Base-by-base conservation (phyloP, 805 yeast species). In the Osmozyma mogii region DNA sequence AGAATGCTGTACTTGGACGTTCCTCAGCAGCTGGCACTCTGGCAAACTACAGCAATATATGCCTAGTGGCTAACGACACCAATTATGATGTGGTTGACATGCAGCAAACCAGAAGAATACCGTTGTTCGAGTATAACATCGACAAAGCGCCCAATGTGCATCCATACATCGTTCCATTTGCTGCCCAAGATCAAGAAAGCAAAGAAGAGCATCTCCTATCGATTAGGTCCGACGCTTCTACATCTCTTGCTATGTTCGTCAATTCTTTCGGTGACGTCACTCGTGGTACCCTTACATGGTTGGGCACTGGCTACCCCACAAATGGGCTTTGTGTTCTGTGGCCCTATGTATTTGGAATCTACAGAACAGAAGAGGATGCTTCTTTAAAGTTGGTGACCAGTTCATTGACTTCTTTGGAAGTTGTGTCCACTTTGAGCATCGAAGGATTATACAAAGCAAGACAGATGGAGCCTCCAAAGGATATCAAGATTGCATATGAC, bases 221-320 rank as follows among this genome's bases (percentile, higher is more conserved):
- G 2, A 52, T 61, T 12, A 43, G 49, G 30, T 47, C 66, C 1
- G 67, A 56, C 22, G 40, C 44, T 5, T 22, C 37, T 5, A 51
- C 58, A 1, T 52, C 67, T 1, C 53, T 62, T 38, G 62, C 62
- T 6, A 61, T 62, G 68, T 59, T 64, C 33, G 50, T 59, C 15
- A 52, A 61, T 31, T 41, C 55, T 0, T 26, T 37, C 10, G 69
- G 68, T 1, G 65, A 62, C 31, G 66, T 56, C 3, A 59, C 65
- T 1, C 39, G 68, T 33, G 68, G 68, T 3, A 64, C 68, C 3
- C 35, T 64, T 12, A 43, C 60, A 7, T 61, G 68, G 65, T 33
- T 49, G 1, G 53, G 45, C 10, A 29, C 37, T 4, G 66, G 67
- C 3, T 58, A 56, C 27, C 67, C 68, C 5, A 38, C 45, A 0